Evolutionary conservation across 2,329 filamentous ascomycete genomes (phyloP).

Genomic region (Trichoderma sp.): DNA sequence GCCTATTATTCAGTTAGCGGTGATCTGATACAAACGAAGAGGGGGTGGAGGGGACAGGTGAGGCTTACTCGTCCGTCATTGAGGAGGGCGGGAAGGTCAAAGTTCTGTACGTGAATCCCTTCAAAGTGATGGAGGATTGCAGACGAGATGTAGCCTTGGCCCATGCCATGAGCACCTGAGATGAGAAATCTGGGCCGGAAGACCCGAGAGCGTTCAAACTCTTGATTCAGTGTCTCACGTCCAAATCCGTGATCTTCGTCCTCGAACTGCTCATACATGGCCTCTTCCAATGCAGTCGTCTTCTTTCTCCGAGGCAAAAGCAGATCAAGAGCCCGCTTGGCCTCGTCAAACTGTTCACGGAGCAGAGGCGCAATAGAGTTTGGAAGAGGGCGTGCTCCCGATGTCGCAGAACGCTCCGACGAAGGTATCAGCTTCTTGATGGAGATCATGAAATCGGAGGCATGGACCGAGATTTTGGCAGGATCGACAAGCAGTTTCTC

Average conservation of each 20-base stretch:
- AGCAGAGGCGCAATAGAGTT: constrained; percentile 80
- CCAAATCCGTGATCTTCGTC: constrained; percentile 83
- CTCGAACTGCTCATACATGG: constrained; percentile 83
- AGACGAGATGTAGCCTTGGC: constrained; percentile 83
- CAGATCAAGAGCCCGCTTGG: constrained; percentile 69
- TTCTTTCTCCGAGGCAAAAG: constrained; percentile 84
- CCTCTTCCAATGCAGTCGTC: constrained; percentile 87
- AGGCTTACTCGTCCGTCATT: constrained; percentile 73
- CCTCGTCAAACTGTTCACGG: constrained; percentile 67
- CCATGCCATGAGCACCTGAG: constrained; percentile 83
- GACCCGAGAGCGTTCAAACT: constrained; percentile 84
- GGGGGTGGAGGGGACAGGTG: neutral
- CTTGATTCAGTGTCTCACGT: constrained; percentile 71
- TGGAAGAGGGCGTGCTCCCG: constrained; percentile 78
- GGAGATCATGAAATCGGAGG: constrained; percentile 96
- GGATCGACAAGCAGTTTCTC: constrained; percentile 90
- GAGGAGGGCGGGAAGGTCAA: constrained; percentile 85
- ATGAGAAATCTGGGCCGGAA: constrained; percentile 89
- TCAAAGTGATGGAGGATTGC: constrained; percentile 90
- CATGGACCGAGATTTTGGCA: constrained; percentile 78
- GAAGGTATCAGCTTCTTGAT: constrained; percentile 96
- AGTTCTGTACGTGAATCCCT: constrained; percentile 89
- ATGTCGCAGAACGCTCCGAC: constrained; percentile 85
- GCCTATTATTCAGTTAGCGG: constrained; percentile 47
- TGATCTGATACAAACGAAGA: neutral